These are phyloP conservation scores for Pseudogymnoascus sp. DNA, from an alignment of 2,329 filamentous ascomycete species.

Conservation along the genomic window DNA sequence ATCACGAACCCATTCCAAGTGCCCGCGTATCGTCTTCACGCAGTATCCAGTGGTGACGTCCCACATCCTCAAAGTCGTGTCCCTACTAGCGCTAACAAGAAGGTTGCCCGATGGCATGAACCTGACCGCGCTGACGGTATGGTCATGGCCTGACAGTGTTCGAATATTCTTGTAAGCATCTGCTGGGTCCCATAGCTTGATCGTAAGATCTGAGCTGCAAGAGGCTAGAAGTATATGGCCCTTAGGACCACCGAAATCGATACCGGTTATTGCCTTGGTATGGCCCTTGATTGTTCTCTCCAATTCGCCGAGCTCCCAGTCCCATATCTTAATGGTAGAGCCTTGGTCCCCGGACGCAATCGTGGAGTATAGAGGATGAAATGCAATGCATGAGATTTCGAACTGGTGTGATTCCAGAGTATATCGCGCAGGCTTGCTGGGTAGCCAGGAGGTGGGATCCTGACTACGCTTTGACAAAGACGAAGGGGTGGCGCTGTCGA, in stretches of 20 bases:
- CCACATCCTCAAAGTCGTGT: constrained; percentile 83
- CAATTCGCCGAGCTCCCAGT: constrained; percentile 88
- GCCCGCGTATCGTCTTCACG: constrained; percentile 77
- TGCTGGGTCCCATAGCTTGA: constrained; percentile 89
- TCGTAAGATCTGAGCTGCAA: constrained; percentile 74
- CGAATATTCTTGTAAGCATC: constrained; percentile 94
- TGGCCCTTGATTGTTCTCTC: constrained; percentile 89
- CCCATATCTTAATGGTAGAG: constrained; percentile 93
- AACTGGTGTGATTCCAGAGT: constrained; percentile 75
- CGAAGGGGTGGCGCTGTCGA: constrained; percentile 74
- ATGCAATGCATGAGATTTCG: constrained; percentile 80
- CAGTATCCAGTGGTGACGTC: constrained; percentile 91
- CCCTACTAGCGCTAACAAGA: constrained; percentile 77
- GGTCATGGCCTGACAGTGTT: constrained; percentile 84
- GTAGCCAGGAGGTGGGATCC: constrained; percentile 81
- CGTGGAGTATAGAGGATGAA: constrained; percentile 86
- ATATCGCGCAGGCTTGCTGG: constrained; percentile 72
- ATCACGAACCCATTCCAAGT: constrained; percentile 83
- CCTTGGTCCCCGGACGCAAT: constrained; percentile 88
- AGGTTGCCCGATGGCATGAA: constrained; percentile 85
- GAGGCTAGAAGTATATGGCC: constrained; percentile 67
- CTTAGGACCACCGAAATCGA: constrained; percentile 82
- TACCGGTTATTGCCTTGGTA: constrained; percentile 78
- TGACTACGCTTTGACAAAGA: constrained; percentile 70
- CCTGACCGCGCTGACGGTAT: constrained; percentile 80